phyloP scores from a whole-genome alignment of 495 filamentous ascomycete genomes.

The Endocarpon pusillum region DNA sequence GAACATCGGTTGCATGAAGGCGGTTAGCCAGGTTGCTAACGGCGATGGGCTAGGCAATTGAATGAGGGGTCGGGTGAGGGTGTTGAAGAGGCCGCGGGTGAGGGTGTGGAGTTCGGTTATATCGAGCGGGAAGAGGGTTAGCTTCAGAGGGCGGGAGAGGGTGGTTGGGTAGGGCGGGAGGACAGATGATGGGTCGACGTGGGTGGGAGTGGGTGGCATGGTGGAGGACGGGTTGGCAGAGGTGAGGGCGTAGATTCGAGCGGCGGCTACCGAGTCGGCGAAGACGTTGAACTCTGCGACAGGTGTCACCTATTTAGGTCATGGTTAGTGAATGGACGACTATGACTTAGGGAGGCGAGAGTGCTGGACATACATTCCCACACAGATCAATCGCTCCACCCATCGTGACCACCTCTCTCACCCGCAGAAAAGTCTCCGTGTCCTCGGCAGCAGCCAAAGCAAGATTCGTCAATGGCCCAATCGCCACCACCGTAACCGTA shows the following conservation, averaged over 20 bases:
- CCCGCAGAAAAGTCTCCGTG: constrained; percentile 68
- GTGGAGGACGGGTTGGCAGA: constrained; percentile 53
- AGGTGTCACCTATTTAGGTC: constrained; percentile 40
- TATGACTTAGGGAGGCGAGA: constrained; percentile 7
- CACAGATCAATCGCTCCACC: constrained; percentile 64
- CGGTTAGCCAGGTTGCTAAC: constrained; percentile 63
- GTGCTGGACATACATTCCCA: constrained; percentile 51
- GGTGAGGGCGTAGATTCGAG: constrained; percentile 77
- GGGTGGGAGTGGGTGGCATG: constrained; percentile 46
- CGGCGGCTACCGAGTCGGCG: constrained; percentile 69
- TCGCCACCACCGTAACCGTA: constrained; percentile 73
- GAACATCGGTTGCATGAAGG: constrained; percentile 65
- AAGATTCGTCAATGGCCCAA: constrained; percentile 84
- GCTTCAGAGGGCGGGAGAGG: constrained; percentile 46
- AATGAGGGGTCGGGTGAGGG: constrained; percentile 32
- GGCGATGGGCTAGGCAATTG: constrained; percentile 41
- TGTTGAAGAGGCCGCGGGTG: constrained; percentile 37
- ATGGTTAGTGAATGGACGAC: constrained; percentile 2
- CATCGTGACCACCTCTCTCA: constrained; percentile 92
- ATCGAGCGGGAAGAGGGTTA: constrained; percentile 76
- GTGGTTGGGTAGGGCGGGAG: constrained; percentile 51
- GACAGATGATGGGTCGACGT: constrained; percentile 13
- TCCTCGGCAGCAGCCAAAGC: constrained; percentile 76
- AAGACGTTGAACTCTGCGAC: constrained; percentile 72
- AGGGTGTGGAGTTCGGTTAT: constrained; percentile 66